Percentiles rank a stretch among this genome's conserved stretches.
Conservation (phyloP, 441 rosid species). For the Corymbia calophylla region DNA sequence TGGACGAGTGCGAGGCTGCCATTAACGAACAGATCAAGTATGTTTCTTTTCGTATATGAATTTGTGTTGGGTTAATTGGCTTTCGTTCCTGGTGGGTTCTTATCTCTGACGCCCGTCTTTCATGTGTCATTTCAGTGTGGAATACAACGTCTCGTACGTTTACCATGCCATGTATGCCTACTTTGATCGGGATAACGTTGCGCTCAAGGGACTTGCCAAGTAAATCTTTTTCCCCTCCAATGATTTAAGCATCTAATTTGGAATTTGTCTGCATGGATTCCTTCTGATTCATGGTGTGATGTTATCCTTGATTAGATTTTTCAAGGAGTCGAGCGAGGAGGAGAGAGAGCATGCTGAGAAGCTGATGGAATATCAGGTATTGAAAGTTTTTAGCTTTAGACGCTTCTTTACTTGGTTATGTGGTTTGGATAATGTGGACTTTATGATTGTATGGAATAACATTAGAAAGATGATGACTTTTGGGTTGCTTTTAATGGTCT, state of each 20-base stretch:
- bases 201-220: conserved; percentile 85
- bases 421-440: neutral
- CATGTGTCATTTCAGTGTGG: conserved; percentile 50
- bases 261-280: neutral
- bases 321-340: conserved; percentile 92
- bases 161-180: conserved; percentile 96
- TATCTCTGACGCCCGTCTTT: neutral
- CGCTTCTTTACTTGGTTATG: neutral
- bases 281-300: neutral
- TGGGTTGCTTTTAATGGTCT: neutral
- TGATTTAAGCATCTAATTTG: neutral
- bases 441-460: neutral
- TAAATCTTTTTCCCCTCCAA: conserved; percentile 13
- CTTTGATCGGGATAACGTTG: conserved; percentile 92
- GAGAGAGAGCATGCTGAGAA: conserved; percentile 93
- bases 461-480: neutral
- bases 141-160: conserved; percentile 78
- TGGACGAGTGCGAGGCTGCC: conserved; percentile 39
- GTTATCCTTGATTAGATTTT: conserved; percentile 39
- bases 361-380: conserved; percentile 90
- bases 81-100: neutral
- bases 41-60: neutral
- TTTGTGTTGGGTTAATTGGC: neutral
- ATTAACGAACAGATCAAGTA: conserved; percentile 53
- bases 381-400: neutral